Percentiles rank a stretch among this genome's conserved stretches.
Conservation (phyloP, 306 rosid species). For the Casuarina cunninghamiana region DNA sequence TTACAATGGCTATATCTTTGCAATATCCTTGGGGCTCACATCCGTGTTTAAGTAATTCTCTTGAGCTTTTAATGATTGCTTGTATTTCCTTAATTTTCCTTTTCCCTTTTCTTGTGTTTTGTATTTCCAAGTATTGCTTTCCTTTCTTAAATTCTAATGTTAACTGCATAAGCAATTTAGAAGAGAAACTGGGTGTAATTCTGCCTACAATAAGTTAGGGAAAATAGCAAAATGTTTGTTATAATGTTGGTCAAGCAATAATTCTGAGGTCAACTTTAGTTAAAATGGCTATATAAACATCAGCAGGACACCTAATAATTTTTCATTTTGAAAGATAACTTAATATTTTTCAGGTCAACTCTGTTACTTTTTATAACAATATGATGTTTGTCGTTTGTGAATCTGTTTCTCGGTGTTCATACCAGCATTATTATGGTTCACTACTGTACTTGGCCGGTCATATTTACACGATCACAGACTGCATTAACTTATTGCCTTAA, state of each 20-base stretch:
- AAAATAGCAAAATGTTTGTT: background rate
- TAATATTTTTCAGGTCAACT: background rate
- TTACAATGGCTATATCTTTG: constrained; percentile 79
- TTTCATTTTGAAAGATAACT: background rate
- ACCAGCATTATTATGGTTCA: background rate
- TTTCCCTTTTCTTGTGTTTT: constrained; percentile 11
- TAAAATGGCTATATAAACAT: background rate
- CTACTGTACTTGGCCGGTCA: background rate
- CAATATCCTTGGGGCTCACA: constrained; percentile 78
- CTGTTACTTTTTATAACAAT: background rate
- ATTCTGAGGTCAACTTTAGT: background rate
- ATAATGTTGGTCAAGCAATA: background rate
- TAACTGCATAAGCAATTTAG: background rate
- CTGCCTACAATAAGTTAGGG: background rate
- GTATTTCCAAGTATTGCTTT: constrained; percentile 15
- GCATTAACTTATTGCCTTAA: background rate
- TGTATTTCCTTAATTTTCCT: background rate
- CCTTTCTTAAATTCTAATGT: constrained; percentile 19
- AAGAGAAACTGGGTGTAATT: background rate
- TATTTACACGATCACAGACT: background rate
- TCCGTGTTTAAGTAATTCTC: constrained; percentile 77
- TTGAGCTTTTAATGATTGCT: constrained; percentile 9
- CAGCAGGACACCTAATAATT: background rate
- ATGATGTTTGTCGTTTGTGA: background rate
- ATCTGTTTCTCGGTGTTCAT: background rate